Evolutionary conservation across 306 rosid species (phyloP), one percentile per base, ranked within the genome.

Genomic region (Carpinus fangiana): DNA sequence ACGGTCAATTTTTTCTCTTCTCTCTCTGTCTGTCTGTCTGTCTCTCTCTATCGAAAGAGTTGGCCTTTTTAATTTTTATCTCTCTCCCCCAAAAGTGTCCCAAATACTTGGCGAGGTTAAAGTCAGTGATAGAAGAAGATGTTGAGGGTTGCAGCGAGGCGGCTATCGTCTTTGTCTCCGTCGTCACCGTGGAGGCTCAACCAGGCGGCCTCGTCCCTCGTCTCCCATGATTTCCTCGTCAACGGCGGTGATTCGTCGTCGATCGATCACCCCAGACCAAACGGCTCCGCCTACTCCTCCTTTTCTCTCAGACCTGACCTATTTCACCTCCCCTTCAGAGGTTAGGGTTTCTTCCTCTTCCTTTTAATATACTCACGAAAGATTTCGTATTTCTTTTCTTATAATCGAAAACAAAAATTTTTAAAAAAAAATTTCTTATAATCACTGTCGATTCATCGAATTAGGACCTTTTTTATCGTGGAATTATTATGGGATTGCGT

Each of bases 141-240:
- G 89, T 81, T 86, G 80, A 80, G 87, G 83, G 74, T 83, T 75
- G 89, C 87, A 28, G 82, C 85, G 57, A 79, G 89, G 84, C 78
- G 87, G 83, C 78, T 86, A 7, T 80, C 80, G 26, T 83, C 87
- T 78, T 75, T 83, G 60, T 81, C 81, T 69, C 61, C 82, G 46
- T 66, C 85, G 31, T 59, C 85, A 21, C 76, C 78, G 12, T 68
- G 82, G 77, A 78, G 79, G 65, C 80, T 83, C 66, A 72, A 73
- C 53, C 80, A 65, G 47, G 72, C 79, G 52, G 75, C 85, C 67
- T 72, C 85, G 51, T 68, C 81, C 55, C 56, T 81, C 13, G 56
- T 51, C 54, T 78, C 89, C 70, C 84, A 43, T 52, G 64, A 78
- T 45, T 73, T 45, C 77, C 70, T 52, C 79, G 75, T 77, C 72